Percentiles rank a stretch among this genome's conserved stretches.
phyloP scores from a whole-genome alignment of 2,329 filamentous ascomycete genomes.

The Diaporthe vexans region DNA sequence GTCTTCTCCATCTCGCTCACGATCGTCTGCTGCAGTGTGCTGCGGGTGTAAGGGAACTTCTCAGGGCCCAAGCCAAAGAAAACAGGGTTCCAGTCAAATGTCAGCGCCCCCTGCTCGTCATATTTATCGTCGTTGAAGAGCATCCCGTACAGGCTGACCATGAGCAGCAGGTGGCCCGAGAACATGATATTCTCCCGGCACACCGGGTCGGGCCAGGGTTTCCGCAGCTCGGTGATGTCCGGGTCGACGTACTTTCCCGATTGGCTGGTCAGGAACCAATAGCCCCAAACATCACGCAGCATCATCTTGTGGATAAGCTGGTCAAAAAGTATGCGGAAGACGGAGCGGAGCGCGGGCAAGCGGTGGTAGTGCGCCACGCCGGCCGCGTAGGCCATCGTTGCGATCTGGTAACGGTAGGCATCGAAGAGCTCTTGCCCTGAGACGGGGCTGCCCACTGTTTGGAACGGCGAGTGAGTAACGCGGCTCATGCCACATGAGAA shows the following conservation, averaged over 20 bases:
- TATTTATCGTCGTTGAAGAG: constrained; percentile 58
- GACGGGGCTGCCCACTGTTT: constrained; percentile 50
- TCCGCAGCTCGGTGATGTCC: constrained; percentile 53
- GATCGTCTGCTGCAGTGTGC: constrained; percentile 50
- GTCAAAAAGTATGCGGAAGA: constrained; percentile 53
- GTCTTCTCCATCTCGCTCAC: constrained; percentile 56
- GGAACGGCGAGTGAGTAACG: constrained; percentile 20
- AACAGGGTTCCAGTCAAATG: constrained; percentile 56
- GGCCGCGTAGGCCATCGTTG: constrained; percentile 56
- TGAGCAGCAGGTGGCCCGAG: constrained; percentile 27
- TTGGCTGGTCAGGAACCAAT: constrained; percentile 57
- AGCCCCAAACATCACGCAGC: constrained; percentile 56
- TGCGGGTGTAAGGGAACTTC: constrained; percentile 51
- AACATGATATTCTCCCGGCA: constrained; percentile 57
- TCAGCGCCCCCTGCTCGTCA: constrained; percentile 50
- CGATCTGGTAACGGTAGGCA: constrained; percentile 56
- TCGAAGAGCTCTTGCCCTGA: constrained; percentile 55
- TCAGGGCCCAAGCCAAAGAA: constrained; percentile 55
- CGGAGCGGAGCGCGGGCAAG: constrained; percentile 51
- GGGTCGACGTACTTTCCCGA: constrained; percentile 53
- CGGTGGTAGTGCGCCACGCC: constrained; percentile 56
- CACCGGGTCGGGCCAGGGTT: constrained; percentile 58
- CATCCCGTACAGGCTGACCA: constrained; percentile 49
- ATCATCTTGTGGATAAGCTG: constrained; percentile 58
- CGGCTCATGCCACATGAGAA: background rate